Percentiles rank a stretch among this genome's conserved stretches.
Conservation (phyloP, 2,329 filamentous ascomycete genomes). For the Furcasterigmium sp. region DNA sequence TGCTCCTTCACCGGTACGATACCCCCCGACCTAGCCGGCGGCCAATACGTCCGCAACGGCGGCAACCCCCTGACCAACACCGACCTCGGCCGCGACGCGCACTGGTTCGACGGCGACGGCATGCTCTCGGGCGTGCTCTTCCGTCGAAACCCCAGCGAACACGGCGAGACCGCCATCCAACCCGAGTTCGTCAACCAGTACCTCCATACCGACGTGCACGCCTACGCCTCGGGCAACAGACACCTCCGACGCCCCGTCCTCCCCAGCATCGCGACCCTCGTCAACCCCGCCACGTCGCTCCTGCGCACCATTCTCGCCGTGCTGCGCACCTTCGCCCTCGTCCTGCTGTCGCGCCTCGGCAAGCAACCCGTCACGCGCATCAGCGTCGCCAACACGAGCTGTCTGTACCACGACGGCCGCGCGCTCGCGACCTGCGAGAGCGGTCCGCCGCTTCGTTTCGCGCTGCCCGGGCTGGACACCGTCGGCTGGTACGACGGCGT, state of each 20-base stretch:
- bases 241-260: conserved; percentile 51
- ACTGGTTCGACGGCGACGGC: conserved; percentile 73
- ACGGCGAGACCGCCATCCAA: conserved; percentile 34
- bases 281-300: conserved; percentile 51
- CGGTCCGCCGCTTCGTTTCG: conserved; percentile 62
- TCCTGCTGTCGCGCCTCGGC: conserved; percentile 53
- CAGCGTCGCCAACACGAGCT: conserved; percentile 63
- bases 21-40: conserved; percentile 60
- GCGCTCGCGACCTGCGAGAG: conserved; percentile 67
- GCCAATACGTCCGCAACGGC: conserved; percentile 69
- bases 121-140: conserved; percentile 68
- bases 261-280: conserved; percentile 62
- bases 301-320: conserved; percentile 45
- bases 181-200: conserved; percentile 67
- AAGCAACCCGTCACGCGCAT: too few relatives aligned
- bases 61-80: conserved; percentile 61
- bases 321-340: conserved; percentile 50
- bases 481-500: conserved; percentile 66
- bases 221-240: conserved; percentile 43
- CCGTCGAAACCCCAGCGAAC: too few relatives aligned
- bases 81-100: conserved; percentile 55
- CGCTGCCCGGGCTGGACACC: conserved; percentile 59
- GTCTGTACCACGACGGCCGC: conserved; percentile 63
- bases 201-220: conserved; percentile 60
- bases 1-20: conserved; percentile 54